Conservation (phyloP, 202 grass and related monocot species). For the Elaeis oleifera region DNA sequence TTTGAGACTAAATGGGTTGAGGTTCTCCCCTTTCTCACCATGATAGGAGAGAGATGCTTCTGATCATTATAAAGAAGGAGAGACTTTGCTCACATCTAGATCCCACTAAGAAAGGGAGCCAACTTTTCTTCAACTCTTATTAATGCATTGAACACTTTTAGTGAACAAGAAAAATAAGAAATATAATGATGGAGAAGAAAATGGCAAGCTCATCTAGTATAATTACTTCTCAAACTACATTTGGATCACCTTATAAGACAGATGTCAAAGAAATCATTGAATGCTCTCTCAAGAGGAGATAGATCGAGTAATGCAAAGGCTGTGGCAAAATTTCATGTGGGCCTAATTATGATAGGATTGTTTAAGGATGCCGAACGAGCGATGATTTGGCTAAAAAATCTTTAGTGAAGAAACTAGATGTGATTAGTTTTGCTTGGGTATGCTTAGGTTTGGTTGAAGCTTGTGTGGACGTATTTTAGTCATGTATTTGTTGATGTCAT, state of each 20-base stretch:
- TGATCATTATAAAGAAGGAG: too few species aligned
- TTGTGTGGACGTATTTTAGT: too few species aligned
- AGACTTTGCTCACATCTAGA: not conserved
- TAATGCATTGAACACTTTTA: not conserved
- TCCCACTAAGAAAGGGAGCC: not conserved
- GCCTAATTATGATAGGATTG: not conserved
- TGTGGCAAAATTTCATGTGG: constrained; percentile 5
- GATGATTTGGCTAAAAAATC: constrained; percentile 1
- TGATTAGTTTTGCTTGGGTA: not conserved
- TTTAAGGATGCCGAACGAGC: not conserved
- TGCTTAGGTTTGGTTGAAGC: too few species aligned
- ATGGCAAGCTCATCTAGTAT: not conserved
- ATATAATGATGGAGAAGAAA: not conserved
- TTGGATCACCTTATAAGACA: not conserved
- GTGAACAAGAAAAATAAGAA: not conserved
- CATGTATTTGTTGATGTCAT: too few species aligned
- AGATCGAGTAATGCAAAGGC: constrained; percentile 1
- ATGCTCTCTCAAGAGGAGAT: constrained; percentile 1
- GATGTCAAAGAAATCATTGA: constrained; percentile 2
- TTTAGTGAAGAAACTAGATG: not conserved
- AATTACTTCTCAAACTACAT: not conserved
- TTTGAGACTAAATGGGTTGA: too few species aligned
- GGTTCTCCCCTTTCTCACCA: too few species aligned
- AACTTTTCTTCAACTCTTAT: not conserved
- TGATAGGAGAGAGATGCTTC: too few species aligned